Evolutionary conservation across 148 eudicot species (phyloP).

Genomic region (Chenopodium album): DNA sequence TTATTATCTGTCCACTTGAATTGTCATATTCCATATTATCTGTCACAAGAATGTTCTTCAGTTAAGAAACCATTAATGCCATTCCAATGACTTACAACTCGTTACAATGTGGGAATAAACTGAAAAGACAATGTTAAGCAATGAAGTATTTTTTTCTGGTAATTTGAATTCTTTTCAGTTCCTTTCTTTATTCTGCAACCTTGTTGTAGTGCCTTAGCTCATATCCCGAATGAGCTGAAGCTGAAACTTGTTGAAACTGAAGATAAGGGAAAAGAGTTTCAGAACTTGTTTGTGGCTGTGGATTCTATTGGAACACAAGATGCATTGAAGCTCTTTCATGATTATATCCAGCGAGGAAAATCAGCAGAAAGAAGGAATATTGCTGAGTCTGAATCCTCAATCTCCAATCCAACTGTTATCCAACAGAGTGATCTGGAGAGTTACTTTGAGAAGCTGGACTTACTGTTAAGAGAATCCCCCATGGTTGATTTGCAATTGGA

Average conservation of each 20-base stretch:
- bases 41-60: neutral
- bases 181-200: constrained; percentile 9
- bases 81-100: neutral
- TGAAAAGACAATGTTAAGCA: neutral
- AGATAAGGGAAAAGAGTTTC: constrained; percentile 47
- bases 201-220: constrained; percentile 52
- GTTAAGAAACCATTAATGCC: neutral
- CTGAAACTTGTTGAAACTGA: constrained; percentile 50
- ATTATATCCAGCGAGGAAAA: constrained; percentile 34
- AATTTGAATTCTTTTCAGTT: neutral
- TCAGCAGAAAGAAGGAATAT: constrained; percentile 17
- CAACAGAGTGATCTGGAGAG: constrained; percentile 38
- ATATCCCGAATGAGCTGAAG: constrained; percentile 54
- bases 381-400: constrained; percentile 16
- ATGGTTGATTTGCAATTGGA: constrained; percentile 36
- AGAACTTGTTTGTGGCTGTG: constrained; percentile 50
- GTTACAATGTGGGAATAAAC: neutral
- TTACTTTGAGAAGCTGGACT: constrained; percentile 43
- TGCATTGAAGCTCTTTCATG: constrained; percentile 59
- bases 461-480: constrained; percentile 42
- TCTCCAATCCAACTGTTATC: constrained; percentile 17
- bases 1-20: neutral
- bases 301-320: constrained; percentile 54
- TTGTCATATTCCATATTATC: neutral
- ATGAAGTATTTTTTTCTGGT: neutral